These are phyloP conservation scores for Chenopodium album DNA, from an alignment of 148 eudicot genomes.

Conservation along the genomic window DNA sequence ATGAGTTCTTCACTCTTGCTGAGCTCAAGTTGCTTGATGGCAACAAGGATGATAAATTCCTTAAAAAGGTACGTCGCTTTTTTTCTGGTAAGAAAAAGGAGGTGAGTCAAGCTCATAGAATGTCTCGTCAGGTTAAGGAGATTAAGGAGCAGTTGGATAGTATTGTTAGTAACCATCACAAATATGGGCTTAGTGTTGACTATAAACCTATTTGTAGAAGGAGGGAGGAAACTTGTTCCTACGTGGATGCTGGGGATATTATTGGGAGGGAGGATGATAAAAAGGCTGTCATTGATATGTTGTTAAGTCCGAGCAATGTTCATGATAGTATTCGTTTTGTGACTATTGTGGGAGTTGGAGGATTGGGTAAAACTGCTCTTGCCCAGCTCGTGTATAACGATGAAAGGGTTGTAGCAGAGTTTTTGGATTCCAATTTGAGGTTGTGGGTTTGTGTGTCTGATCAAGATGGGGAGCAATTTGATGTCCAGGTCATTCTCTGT, in stretches of 20 bases:
- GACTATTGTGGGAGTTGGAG: slow-evolving; percentile 30
- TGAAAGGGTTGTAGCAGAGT: neutral
- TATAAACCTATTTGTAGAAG: neutral
- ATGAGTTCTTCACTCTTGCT: too few species aligned
- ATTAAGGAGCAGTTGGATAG: slow-evolving; percentile 4
- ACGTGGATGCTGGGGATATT: neutral
- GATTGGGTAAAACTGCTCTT: slow-evolving; percentile 33
- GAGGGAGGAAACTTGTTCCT: neutral
- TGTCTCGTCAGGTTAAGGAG: slow-evolving; percentile 5
- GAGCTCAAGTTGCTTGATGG: too few species aligned
- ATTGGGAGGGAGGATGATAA: neutral
- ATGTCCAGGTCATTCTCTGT: too few species aligned
- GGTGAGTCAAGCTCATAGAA: neutral
- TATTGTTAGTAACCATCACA: neutral
- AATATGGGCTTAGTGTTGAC: neutral
- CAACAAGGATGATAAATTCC: too few species aligned
- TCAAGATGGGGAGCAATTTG: too few species aligned
- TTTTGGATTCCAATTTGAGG: neutral
- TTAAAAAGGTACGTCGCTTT: neutral
- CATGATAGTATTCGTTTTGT: neutral
- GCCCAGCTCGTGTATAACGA: slow-evolving; percentile 25
- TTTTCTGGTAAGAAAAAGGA: neutral
- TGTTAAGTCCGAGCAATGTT: neutral
- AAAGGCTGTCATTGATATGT: neutral
- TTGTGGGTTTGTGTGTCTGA: too few species aligned